Evolutionary conservation across 208 protist genomes (phyloP), one percentile per base, ranked within the genome.

Genomic region (Crithidia acanthocephali): DNA sequence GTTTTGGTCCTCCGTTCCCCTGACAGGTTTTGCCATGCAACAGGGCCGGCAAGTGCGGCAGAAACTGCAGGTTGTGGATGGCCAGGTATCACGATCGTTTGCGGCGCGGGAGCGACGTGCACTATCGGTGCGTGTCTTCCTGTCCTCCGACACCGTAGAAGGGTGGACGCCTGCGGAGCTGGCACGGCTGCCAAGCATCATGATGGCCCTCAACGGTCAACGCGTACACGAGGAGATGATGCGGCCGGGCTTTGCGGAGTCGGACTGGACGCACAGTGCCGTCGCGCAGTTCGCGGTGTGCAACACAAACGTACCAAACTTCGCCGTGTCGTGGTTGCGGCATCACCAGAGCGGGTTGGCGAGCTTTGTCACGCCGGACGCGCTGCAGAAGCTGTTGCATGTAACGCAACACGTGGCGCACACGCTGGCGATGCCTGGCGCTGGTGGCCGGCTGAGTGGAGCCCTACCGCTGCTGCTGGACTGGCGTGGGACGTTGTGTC

Each of bases 391-490:
- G 48, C n/a, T 68, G 5, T 50, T 68, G 50, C 50, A 50, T 13
- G 35, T 25, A 2, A 58, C 30, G 6, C 23, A 68, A 3, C 50
- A 11, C 28, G 4, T 47, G 15, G 48, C 62, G 20, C 10, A 44
- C 33, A 16, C 9, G 8, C 23, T 68, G 4, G 62, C 62, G 9
- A 58, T 68, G 2, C 62, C 62, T n/a, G 52, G 48, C 48, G 27
- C 23, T 22, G 62, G 62, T 23, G 48, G 50, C 0, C 62, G 62
- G 8, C 16, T 27, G 3, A 7, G 5, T 1, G n/a, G 11, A 3
- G 45, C 48, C 0, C 4, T 8, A n/a, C 5, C n/a, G 48, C 6
- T 68, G 47, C 23, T 68, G 48, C 35, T 1, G n/a, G 48, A 58
- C 27, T 68, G 62, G 62, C 35, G 15, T 4, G 8, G 18, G 2